Evolutionary conservation across 495 filamentous ascomycete genomes (phyloP).

Genomic region (Aspergillus sparsus): DNA sequence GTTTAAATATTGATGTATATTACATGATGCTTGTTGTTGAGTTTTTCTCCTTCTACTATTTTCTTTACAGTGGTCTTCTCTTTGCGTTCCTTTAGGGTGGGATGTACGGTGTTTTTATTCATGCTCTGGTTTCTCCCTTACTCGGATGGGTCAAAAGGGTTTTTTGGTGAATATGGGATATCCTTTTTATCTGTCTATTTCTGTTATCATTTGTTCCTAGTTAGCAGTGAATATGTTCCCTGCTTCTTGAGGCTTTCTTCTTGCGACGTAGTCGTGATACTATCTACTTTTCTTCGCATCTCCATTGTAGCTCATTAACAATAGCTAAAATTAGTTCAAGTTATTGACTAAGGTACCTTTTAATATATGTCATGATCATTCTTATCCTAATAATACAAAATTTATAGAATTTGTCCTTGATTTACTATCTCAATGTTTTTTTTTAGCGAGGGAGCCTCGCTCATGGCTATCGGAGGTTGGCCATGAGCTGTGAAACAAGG

Average conservation of each 20-base stretch:
- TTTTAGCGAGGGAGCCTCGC: too few relatives aligned
- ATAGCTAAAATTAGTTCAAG: too few relatives aligned
- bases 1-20: constrained; percentile 22
- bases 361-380: too few relatives aligned
- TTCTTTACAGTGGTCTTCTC: background rate
- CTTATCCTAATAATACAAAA: too few relatives aligned
- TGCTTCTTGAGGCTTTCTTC: background rate
- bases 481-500: too few relatives aligned
- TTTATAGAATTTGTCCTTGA: too few relatives aligned
- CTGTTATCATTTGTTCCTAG: background rate
- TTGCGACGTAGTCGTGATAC: constrained; percentile 3
- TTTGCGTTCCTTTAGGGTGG: constrained; percentile 8
- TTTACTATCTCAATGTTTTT: too few relatives aligned
- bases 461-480: too few relatives aligned
- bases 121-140: constrained; percentile 5
- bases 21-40: constrained; percentile 13
- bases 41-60: background rate
- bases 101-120: constrained; percentile 7
- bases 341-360: too few relatives aligned
- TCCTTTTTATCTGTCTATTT: background rate
- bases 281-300: background rate
- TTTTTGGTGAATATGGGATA: constrained; percentile 20
- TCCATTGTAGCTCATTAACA: background rate
- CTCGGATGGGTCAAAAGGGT: constrained; percentile 10
- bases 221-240: constrained; percentile 7